phyloP scores from a whole-genome alignment of 192 early-diverging fungal species.

The Paraglomus occultum region DNA sequence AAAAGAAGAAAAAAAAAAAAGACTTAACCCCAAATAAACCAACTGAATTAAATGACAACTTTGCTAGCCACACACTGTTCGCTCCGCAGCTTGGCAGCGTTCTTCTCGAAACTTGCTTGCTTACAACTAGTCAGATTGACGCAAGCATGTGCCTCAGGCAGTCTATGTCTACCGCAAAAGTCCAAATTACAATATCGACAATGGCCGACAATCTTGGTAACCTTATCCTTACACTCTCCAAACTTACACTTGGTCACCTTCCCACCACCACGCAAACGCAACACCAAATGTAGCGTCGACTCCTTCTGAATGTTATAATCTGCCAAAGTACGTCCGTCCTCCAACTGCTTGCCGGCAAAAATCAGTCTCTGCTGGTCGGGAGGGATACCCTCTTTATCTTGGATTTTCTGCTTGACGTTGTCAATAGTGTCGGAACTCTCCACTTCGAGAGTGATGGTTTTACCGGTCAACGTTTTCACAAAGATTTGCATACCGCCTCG shows the following conservation, averaged over 20 bases:
- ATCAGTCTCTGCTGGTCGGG: constrained; percentile 83
- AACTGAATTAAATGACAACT: constrained; percentile 45
- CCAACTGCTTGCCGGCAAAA: constrained; percentile 81
- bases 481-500: constrained; percentile 70
- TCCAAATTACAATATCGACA: constrained; percentile 62
- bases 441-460: constrained; percentile 94
- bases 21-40: background rate
- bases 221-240: constrained; percentile 46
- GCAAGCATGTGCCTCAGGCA: constrained; percentile 75
- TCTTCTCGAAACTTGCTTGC: constrained; percentile 55
- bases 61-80: constrained; percentile 75
- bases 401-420: constrained; percentile 82
- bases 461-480: constrained; percentile 90
- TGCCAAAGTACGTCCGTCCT: constrained; percentile 69
- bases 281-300: constrained; percentile 74
- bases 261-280: constrained; percentile 75
- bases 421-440: constrained; percentile 77
- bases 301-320: constrained; percentile 89
- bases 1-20: no score
- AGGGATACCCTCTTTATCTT: constrained; percentile 86
- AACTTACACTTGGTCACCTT: constrained; percentile 40
- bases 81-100: constrained; percentile 57
- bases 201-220: constrained; percentile 69
- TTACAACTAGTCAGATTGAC: constrained; percentile 61
- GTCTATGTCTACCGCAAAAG: constrained; percentile 68